These are phyloP conservation scores for Coccinonectria pachysandricola DNA, from an alignment of 2,329 filamentous ascomycete species.

Conservation along the genomic window DNA sequence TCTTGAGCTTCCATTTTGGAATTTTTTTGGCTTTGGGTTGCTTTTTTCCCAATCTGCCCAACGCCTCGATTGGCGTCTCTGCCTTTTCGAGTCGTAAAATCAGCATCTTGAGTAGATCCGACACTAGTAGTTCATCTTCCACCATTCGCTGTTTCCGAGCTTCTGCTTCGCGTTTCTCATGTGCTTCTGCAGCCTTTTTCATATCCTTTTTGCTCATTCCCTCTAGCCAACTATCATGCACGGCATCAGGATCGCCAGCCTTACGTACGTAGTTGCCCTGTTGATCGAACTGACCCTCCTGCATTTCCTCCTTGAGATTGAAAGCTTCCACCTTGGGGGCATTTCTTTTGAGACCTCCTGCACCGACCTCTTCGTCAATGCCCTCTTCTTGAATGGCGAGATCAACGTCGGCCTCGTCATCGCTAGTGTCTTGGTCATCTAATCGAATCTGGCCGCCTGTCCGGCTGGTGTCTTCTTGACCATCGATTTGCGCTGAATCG, in stretches of 20 bases:
- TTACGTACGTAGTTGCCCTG: constrained; percentile 86
- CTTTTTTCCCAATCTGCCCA: constrained; percentile 66
- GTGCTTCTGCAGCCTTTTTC: constrained; percentile 74
- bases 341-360: constrained; percentile 82
- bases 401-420: constrained; percentile 61
- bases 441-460: constrained; percentile 62
- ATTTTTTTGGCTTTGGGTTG: constrained; percentile 49
- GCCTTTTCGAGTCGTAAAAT: constrained; percentile 65
- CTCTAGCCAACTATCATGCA: constrained; percentile 87
- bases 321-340: constrained; percentile 93
- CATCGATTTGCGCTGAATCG: constrained; percentile 57
- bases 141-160: constrained; percentile 58
- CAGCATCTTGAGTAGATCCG: constrained; percentile 62
- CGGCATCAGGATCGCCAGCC: constrained; percentile 76
- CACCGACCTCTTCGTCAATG: constrained; percentile 80
- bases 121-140: constrained; percentile 64
- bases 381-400: constrained; percentile 62
- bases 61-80: constrained; percentile 80
- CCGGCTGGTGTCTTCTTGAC: constrained; percentile 65
- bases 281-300: constrained; percentile 88
- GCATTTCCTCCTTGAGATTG: constrained; percentile 82
- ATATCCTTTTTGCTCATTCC: constrained; percentile 92
- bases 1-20: constrained; percentile 62
- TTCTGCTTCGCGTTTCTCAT: constrained; percentile 75
- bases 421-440: constrained; percentile 44